Base-by-base conservation (phyloP, 2,329 filamentous ascomycete species). In the Neopestalotiopsis sp. region DNA sequence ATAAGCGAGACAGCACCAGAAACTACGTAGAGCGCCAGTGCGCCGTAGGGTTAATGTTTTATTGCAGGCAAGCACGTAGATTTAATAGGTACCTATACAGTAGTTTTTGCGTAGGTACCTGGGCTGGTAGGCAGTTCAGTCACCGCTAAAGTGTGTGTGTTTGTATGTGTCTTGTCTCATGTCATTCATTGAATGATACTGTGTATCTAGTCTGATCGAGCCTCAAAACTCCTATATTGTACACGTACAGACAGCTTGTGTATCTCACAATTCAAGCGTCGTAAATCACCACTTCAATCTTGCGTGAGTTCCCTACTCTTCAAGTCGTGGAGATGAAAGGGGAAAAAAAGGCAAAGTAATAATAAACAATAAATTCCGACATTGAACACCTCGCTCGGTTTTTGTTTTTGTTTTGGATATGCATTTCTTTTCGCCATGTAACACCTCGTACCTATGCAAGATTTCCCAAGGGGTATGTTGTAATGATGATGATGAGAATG, bases 381-480 rank as follows among this genome's bases (percentile, higher is more conserved):
- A 62, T 49, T 13, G 20, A 64, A 64, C 61, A 64, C 61, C 61
- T 20, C 61, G 40, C 40, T 64, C 20, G 49, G 45, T 53, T 53
- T 53, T 17, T 53, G 17, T n/a, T 53, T 53, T 53, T 24, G 40
- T 24, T 42, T 24, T 53, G 28, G 38, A 49, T 28, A 28, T 64
- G 61, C 20, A 49, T 7, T 38, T 38, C 34, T 49, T 28, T 64
- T 53, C 61, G 38, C 61, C 61, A 14, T 12, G 24, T 30, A 53
- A 64, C 61, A 64, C 61, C 61, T 53, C 13, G 38, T 38, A 64
- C 40, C 61, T 14, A 64, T 64, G 61, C 61, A 64, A 24, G 40
- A 45, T 14, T 38, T 24, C 57, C 57, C 57, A 30, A n/a, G 24
- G 30, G 20, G 30, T 13, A 13, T 20, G 57, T 59, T 20, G 57